A percentile compares a stretch with the other conserved stretches of the same genome.
phyloP scores from a whole-genome alignment of 2,329 filamentous ascomycete species.

The Ilyonectria destructans region DNA sequence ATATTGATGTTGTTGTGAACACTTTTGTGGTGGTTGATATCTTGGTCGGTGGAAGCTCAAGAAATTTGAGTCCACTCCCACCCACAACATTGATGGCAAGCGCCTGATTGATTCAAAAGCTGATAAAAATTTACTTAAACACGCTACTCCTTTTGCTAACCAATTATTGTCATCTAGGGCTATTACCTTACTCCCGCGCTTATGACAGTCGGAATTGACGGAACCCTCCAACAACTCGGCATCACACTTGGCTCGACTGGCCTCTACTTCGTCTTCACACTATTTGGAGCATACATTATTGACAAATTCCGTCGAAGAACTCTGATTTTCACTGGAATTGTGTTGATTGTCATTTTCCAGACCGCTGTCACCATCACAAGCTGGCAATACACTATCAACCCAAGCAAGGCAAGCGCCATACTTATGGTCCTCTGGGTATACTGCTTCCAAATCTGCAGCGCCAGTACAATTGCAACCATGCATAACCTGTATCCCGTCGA shows the following conservation, averaged over 20 bases:
- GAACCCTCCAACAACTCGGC: constrained; percentile 38
- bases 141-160: neutral
- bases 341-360: constrained; percentile 39
- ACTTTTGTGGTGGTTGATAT: neutral
- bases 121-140: neutral
- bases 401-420: constrained; percentile 12
- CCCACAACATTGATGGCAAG: neutral
- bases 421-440: constrained; percentile 45
- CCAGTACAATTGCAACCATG: constrained; percentile 46
- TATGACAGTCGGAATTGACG: constrained; percentile 36
- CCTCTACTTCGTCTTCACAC: constrained; percentile 45
- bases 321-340: constrained; percentile 40
- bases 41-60: neutral
- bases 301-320: constrained; percentile 42
- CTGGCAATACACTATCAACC: constrained; percentile 26
- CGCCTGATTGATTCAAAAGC: neutral
- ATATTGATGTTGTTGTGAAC: no score
- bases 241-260: constrained; percentile 42
- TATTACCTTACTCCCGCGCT: constrained; percentile 43
- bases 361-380: constrained; percentile 45
- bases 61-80: neutral
- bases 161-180: neutral
- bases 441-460: constrained; percentile 44
- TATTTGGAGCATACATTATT: constrained; percentile 41
- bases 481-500: constrained; percentile 46